Percentiles rank a stretch among this genome's conserved stretches.
phyloP scores from a whole-genome alignment of 805 yeast genomes.

The Lipomyces sp. region DNA sequence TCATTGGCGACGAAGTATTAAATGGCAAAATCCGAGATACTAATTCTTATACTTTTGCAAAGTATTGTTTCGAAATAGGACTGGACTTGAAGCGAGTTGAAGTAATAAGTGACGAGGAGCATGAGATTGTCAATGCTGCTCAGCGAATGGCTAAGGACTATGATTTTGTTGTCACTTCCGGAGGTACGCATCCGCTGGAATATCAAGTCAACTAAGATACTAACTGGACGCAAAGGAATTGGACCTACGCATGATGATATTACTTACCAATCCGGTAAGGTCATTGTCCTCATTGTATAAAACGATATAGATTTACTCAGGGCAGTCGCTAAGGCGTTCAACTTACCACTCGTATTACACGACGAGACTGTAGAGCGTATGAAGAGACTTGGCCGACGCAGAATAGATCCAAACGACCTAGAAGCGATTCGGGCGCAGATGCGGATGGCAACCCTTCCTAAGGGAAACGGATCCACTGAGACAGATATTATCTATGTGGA shows the following conservation, averaged over 20 bases:
- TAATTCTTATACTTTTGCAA: conserved; percentile 74
- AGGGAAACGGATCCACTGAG: conserved; percentile 42
- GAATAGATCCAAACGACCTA: conserved; percentile 44
- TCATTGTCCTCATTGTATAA: neutral
- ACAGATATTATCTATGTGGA: conserved; percentile 50
- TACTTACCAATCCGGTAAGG: conserved; percentile 62
- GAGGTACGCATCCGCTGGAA: conserved; percentile 47
- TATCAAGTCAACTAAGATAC: neutral
- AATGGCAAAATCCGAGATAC: conserved; percentile 85
- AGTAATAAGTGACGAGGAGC: conserved; percentile 77
- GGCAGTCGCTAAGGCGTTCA: conserved; percentile 64
- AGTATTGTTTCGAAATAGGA: conserved; percentile 68
- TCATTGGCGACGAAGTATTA: conserved; percentile 86
- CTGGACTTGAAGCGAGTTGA: conserved; percentile 67
- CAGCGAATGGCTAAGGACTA: conserved; percentile 54
- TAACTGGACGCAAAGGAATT: conserved; percentile 48
- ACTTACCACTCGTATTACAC: conserved; percentile 57
- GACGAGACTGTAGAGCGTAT: conserved; percentile 63
- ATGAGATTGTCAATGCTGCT: conserved; percentile 64
- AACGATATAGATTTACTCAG: neutral
- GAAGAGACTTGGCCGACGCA: conserved; percentile 51
- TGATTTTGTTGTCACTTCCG: conserved; percentile 72
- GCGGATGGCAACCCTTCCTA: conserved; percentile 81
- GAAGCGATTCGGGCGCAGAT: conserved; percentile 65
- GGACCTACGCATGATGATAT: conserved; percentile 94